These are phyloP conservation scores for Paulownia fortunei DNA, from an alignment of 257 asterid species.

Conservation along the genomic window DNA sequence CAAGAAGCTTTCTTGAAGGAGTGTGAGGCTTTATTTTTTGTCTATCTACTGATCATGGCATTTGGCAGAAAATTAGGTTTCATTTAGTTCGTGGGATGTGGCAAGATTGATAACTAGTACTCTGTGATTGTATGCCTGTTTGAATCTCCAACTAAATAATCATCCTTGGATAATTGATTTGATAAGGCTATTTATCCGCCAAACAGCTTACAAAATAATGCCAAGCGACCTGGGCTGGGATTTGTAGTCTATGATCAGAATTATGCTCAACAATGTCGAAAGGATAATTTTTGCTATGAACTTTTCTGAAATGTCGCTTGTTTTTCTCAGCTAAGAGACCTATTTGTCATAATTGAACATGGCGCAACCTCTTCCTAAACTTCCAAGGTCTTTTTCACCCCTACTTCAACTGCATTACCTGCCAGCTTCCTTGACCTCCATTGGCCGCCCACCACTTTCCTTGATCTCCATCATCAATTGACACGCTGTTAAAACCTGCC, in stretches of 20 bases:
- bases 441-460: no score
- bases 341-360: slow-evolving; percentile 1
- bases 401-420: no score
- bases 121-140: not conserved
- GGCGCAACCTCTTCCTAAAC: not conserved
- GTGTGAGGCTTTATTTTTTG: not conserved
- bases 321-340: not conserved
- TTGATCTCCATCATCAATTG: no score
- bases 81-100: slow-evolving; percentile 9
- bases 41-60: not conserved
- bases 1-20: not conserved
- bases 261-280: not conserved
- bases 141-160: not conserved
- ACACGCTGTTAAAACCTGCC: no score
- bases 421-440: no score
- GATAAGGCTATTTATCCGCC: not conserved
- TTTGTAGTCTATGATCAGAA: not conserved
- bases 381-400: not conserved
- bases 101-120: slow-evolving; percentile 4
- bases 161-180: not conserved
- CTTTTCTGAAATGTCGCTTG: not conserved
- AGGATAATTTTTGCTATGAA: not conserved
- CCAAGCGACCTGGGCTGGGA: not conserved
- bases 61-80: not conserved
- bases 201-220: not conserved